Conservation (phyloP, 2,329 filamentous ascomycete species). For the Madurella fahalii region DNA sequence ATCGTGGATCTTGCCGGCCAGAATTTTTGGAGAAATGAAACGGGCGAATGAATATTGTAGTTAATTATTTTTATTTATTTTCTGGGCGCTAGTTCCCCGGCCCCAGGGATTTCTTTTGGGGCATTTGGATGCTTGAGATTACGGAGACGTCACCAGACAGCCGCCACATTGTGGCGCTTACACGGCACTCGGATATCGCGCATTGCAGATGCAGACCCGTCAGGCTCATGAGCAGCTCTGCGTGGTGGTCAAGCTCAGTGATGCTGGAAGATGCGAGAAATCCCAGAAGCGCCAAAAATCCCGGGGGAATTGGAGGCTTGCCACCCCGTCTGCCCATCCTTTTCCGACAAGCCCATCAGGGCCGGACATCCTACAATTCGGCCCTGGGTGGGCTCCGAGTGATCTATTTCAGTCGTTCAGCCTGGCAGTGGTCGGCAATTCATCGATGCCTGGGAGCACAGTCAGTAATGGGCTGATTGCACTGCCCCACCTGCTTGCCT, state of each 20-base stretch:
- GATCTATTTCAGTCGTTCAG: background rate
- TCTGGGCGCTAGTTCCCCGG: background rate
- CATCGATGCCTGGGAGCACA: background rate
- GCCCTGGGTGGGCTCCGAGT: background rate
- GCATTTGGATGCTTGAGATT: background rate
- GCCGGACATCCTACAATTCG: too few relatives aligned
- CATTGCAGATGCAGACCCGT: background rate
- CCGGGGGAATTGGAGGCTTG: background rate
- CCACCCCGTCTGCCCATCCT: background rate
- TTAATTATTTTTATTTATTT: background rate
- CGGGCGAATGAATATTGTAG: background rate
- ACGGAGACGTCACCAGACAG: background rate
- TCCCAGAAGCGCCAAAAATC: too few relatives aligned
- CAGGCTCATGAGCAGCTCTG: background rate
- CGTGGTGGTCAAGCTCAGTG: background rate
- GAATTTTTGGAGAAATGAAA: background rate
- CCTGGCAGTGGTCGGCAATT: background rate
- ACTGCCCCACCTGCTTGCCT: constrained; percentile 1
- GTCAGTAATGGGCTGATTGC: background rate
- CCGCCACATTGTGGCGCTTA: constrained; percentile 11
- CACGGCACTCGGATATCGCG: background rate
- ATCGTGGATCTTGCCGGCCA: background rate
- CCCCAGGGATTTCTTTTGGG: background rate
- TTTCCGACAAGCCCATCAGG: too few relatives aligned
- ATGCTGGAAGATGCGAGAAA: background rate